Percentiles rank a stretch among this genome's conserved stretches.
Evolutionary conservation across 768 basidiomycete species (phyloP).

Genomic region (Russula sp.): DNA sequence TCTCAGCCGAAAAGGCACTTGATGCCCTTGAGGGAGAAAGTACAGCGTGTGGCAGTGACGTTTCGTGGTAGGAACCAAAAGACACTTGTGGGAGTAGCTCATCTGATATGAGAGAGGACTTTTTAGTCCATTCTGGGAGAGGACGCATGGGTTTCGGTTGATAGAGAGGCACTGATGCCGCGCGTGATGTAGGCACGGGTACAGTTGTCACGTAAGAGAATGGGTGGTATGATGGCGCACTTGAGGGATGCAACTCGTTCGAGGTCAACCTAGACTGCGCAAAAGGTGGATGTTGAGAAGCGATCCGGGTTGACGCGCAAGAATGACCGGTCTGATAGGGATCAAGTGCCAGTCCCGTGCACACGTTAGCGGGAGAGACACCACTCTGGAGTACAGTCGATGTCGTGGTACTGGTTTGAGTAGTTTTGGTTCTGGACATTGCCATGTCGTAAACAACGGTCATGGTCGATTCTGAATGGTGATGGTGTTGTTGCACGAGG

Average conservation of each 20-base stretch:
- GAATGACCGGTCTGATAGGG: neutral
- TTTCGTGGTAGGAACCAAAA: neutral
- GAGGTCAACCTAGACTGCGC: neutral
- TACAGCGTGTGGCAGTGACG: neutral
- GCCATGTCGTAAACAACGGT: neutral
- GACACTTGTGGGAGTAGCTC: slow-evolving; percentile 1
- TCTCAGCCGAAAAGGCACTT: neutral
- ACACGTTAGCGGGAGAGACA: neutral
- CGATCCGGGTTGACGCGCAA: neutral
- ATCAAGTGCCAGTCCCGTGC: neutral
- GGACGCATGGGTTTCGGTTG: slow-evolving; percentile 20
- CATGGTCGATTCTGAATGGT: slow-evolving; percentile 4
- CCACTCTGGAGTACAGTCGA: neutral
- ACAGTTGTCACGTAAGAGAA: neutral
- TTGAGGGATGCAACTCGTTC: neutral
- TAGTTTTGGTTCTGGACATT: neutral
- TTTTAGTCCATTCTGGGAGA: slow-evolving; percentile 22
- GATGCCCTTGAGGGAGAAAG: neutral
- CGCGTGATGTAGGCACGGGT: neutral
- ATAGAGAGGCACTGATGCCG: slow-evolving; percentile 2
- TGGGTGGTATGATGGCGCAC: neutral
- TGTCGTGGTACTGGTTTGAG: slow-evolving; percentile 1
- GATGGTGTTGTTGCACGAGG: neutral
- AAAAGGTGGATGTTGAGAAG: neutral
- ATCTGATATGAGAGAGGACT: slow-evolving; percentile 12